Evolutionary conservation across 371 early-diverging fungal genomes (phyloP), one percentile per base, ranked within the genome.

Genomic region (Gilbertella persicaria): DNA sequence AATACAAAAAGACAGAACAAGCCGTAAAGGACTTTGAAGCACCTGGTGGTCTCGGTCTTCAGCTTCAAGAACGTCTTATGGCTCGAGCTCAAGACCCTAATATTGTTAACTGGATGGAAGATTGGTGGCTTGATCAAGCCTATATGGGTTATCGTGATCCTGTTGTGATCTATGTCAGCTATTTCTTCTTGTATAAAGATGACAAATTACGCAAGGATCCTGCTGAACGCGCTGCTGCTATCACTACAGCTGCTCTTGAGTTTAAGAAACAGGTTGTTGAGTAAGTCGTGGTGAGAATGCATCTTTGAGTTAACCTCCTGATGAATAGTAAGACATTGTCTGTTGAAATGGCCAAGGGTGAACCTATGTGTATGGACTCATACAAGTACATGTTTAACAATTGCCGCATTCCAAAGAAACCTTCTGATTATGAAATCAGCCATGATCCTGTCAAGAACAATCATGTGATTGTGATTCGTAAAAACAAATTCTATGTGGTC

Each of bases 121-220:
- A 94, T 55, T 96, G 96, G 97, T 82, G 98, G 98, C 88, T 91
- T 65, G 92, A 94, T 48, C 74, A 84, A 49, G 91, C 93, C 45
- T 97, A 97, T 74, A 87, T 94, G 80, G 90, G 87, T n/a, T 97
- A 96, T 78, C 88, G 99, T 54, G 99, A 97, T 58, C 95, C 98
- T 13, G 89, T 95, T 21, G 93, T 94, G 16, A 79, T 93, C 49
- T 86, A 90, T 67, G 94, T 92, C 46, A 84, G 81, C 62, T 96
- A 91, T 74, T 95, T 92, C 61, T 92, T 75, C 42, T 78, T 85
- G 47, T 90, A 85, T 76, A 88, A 87, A 78, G 90, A 93, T 60
- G 94, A 93, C 64, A 86, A 84, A 67, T 75, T 86, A 30, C 80
- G 91, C 58, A 85, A 76, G 66, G 69, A 78, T 40, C 89, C 90